These are phyloP conservation scores for Teratosphaeria pseudoeucalypti DNA, from an alignment of 2,329 filamentous ascomycete species.

Conservation along the genomic window DNA sequence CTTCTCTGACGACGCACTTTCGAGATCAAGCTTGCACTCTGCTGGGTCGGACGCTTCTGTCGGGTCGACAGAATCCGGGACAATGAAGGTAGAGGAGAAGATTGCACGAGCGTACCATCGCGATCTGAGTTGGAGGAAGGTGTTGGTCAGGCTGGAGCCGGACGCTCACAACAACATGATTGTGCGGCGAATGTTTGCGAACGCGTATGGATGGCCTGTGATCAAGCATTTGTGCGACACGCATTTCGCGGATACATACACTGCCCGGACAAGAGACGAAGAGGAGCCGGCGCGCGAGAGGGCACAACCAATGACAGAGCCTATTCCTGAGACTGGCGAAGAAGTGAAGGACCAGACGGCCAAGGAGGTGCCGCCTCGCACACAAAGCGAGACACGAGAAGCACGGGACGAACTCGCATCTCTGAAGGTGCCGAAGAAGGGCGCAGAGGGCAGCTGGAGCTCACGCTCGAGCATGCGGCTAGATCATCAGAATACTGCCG, in stretches of 20 bases:
- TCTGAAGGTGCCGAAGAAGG: constrained; percentile 25
- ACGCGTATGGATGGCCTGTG: constrained; percentile 96
- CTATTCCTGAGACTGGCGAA: constrained; percentile 34
- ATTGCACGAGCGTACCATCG: constrained; percentile 92
- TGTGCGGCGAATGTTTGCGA: constrained; percentile 90
- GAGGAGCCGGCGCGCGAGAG: constrained; percentile 58
- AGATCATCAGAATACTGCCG: constrained; percentile 30
- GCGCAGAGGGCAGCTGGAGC: constrained; percentile 15
- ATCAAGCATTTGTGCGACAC: constrained; percentile 89
- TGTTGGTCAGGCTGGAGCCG: constrained; percentile 86
- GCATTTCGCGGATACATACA: constrained; percentile 72
- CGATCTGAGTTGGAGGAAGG: constrained; percentile 89
- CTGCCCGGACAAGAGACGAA: constrained; percentile 56
- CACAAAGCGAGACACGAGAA: constrained; percentile 40
- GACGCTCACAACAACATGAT: constrained; percentile 99
- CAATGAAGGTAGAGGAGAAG: constrained; percentile 91
- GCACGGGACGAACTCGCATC: constrained; percentile 30
- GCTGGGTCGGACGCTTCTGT: constrained; percentile 1
- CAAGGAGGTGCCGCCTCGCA: constrained; percentile 28
- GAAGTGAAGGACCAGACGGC: constrained; percentile 31
- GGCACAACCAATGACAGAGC: constrained; percentile 46
- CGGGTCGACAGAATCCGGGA: constrained; percentile 41
- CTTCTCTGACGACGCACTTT: constrained; percentile 27
- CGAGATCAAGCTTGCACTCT: constrained; percentile 3
- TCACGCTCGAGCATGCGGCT: constrained; percentile 6